A percentile compares a stretch with the other conserved stretches of the same genome.
Conservation (phyloP, 2,329 filamentous ascomycete genomes). For the Penicillium sclerotiorum region DNA sequence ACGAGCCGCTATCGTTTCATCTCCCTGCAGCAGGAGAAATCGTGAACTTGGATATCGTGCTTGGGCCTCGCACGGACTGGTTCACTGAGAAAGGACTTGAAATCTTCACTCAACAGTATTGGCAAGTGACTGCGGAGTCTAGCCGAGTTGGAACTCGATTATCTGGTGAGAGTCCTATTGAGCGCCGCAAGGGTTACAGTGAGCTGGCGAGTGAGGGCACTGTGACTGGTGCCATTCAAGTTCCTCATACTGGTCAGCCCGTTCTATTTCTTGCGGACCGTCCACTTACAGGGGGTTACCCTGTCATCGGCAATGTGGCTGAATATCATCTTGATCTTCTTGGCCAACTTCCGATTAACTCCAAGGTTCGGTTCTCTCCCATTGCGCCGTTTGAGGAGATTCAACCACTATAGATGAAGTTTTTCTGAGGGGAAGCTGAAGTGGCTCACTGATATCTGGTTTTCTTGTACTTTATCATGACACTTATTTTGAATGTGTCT, state of each 20-base stretch:
- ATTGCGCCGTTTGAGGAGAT: not conserved
- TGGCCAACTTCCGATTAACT: not conserved
- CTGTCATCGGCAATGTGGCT: not conserved
- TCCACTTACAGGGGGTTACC: not conserved
- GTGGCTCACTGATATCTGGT: too few species aligned
- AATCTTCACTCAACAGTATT: not conserved
- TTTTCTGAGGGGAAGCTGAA: too few species aligned
- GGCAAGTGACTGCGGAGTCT: not conserved
- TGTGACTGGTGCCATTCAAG: not conserved
- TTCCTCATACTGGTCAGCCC: not conserved
- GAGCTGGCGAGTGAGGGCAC: not conserved
- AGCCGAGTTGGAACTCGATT: not conserved
- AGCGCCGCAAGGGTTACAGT: not conserved
- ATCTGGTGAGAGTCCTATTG: not conserved
- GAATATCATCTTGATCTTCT: slow-evolving; percentile 2
- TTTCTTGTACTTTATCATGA: too few species aligned
- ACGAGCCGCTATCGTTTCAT: not conserved
- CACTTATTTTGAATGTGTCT: too few species aligned
- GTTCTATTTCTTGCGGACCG: not conserved
- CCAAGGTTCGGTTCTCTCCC: not conserved
- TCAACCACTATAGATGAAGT: too few species aligned
- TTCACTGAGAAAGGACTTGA: not conserved
- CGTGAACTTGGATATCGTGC: not conserved
- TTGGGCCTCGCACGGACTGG: not conserved
- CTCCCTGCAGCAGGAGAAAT: not conserved